phyloP scores from a whole-genome alignment of 2,329 filamentous ascomycete genomes.

The Lecanoromycetidae sp. region DNA sequence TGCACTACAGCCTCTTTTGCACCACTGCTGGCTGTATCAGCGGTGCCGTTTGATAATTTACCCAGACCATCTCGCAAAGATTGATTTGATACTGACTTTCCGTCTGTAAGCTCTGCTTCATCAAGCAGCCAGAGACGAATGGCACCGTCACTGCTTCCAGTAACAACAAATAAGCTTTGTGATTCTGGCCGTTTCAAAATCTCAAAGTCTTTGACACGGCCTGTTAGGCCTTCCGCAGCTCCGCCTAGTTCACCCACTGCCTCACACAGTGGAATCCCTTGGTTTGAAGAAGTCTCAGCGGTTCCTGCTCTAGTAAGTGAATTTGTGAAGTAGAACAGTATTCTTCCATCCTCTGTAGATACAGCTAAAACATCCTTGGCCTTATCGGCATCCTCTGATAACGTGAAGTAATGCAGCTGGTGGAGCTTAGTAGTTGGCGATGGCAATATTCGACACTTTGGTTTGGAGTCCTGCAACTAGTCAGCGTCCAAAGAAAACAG shows the following conservation, averaged over 20 bases:
- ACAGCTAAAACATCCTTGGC: constrained; percentile 52
- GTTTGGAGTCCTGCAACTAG: constrained; percentile 52
- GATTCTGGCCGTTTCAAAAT: constrained; percentile 38
- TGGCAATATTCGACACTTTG: constrained; percentile 61
- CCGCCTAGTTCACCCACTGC: constrained; percentile 70
- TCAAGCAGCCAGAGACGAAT: constrained; percentile 63
- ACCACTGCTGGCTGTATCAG: constrained; percentile 10
- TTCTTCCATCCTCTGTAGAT: constrained; percentile 79
- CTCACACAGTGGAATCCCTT: constrained; percentile 47
- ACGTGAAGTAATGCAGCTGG: constrained; percentile 57
- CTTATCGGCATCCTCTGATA: constrained; percentile 33
- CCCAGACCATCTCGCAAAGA: background rate
- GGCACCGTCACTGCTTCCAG: constrained; percentile 74
- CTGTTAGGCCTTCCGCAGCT: constrained; percentile 50
- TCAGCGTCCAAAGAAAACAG: constrained; percentile 15
- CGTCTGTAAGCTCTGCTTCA: constrained; percentile 22
- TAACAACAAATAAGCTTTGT: constrained; percentile 47
- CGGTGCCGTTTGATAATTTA: background rate
- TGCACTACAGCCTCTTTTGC: background rate
- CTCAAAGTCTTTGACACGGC: constrained; percentile 81
- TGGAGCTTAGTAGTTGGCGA: constrained; percentile 67
- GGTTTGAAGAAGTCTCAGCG: constrained; percentile 30
- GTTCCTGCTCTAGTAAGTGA: constrained; percentile 33
- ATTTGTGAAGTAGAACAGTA: constrained; percentile 69
- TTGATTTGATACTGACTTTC: background rate